Evolutionary conservation across 225 moss, liverwort and hornwort genomes (phyloP), one percentile per base, ranked within the genome.

Genomic region (Bryum argenteum): DNA sequence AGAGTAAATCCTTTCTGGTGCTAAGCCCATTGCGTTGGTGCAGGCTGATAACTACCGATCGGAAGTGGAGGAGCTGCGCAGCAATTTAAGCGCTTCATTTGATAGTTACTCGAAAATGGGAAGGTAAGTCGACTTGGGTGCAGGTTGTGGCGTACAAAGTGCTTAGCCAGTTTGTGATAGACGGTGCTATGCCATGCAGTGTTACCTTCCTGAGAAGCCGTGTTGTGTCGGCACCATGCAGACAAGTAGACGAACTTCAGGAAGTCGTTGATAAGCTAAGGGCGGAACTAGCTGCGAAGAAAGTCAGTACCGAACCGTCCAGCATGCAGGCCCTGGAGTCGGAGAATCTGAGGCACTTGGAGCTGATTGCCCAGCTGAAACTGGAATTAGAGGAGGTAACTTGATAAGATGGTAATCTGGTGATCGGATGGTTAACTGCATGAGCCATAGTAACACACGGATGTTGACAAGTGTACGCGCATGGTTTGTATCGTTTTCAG

Each of bases 201-300:
- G 26, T 20, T 74, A 17, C 3, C 50, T 14, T 19, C 9, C 63
- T 80, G 70, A 79, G 23, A 54, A 33, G 24, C 13, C 18, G 11
- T 20, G 15, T 1, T 70, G 70, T 51, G 0, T 62, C 58, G 53
- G 64, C 24, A 14, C 37, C 13, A 5, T 50, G 13, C 89, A 96
- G 96, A 71, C 91, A 96, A 91, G 89, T 96, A 26, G 96, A 96
- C 76, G 80, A 93, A 54, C 86, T 96, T 66, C 90, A 96, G 65
- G 88, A 85, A 11, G 67, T 79, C 28, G 78, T 95, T 16, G 83
- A 84, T 7, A 78, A 84, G 67, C 68, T 93, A 61, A 83, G 86
- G 80, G 74, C 23, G 69, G 87, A 89, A 64, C 60, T 77, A 10
- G 65, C 69, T 50, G 69, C 62, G 44, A 82, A 81, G 44, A 73